Percentiles rank a stretch among this genome's conserved stretches.
Evolutionary conservation across 768 basidiomycete species (phyloP).

Genomic region (Hysterangium stoloniferum): DNA sequence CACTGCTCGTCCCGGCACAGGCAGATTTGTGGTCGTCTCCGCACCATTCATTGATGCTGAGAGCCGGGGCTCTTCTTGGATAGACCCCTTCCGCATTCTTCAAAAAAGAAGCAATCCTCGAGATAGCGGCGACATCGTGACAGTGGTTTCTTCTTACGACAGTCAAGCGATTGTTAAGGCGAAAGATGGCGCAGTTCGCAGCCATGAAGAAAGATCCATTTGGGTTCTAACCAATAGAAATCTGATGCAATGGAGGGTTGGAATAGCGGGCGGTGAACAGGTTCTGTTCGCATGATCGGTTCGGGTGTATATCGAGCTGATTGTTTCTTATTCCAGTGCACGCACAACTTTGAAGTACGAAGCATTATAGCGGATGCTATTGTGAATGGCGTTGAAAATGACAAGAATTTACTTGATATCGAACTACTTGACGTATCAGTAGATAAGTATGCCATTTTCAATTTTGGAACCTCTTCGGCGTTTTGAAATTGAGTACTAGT

Average conservation of each 20-base stretch:
- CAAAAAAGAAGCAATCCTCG: neutral
- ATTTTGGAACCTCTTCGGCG: neutral
- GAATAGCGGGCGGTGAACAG: slow-evolving; percentile 60
- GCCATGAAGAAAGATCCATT: slow-evolving; percentile 4
- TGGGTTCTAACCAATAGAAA: slow-evolving; percentile 7
- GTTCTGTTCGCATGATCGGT: neutral
- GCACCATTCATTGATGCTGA: slow-evolving; percentile 7
- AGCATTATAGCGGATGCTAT: slow-evolving; percentile 1
- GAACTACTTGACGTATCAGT: slow-evolving; percentile 67
- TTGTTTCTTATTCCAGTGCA: slow-evolving; percentile 1
- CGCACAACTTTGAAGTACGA: neutral
- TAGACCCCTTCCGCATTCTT: slow-evolving; percentile 6
- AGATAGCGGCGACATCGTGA: slow-evolving; percentile 50
- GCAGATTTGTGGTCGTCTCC: slow-evolving; percentile 1
- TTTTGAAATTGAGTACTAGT: slow-evolving; percentile 24
- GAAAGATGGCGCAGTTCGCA: neutral
- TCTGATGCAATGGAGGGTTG: slow-evolving; percentile 57
- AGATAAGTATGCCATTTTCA: slow-evolving; percentile 37
- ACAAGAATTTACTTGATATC: slow-evolving; percentile 41
- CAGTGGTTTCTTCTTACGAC: slow-evolving; percentile 37
- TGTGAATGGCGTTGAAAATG: neutral
- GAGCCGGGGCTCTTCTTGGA: slow-evolving; percentile 2
- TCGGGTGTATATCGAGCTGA: too few species aligned
- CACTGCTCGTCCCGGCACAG: slow-evolving; percentile 8
- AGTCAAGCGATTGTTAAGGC: neutral